Percentiles rank a stretch among this genome's conserved stretches.
These are phyloP conservation scores for Thraustochytrium sp. DNA, from an alignment of 352 stramenopile genomes.

Conservation along the genomic window DNA sequence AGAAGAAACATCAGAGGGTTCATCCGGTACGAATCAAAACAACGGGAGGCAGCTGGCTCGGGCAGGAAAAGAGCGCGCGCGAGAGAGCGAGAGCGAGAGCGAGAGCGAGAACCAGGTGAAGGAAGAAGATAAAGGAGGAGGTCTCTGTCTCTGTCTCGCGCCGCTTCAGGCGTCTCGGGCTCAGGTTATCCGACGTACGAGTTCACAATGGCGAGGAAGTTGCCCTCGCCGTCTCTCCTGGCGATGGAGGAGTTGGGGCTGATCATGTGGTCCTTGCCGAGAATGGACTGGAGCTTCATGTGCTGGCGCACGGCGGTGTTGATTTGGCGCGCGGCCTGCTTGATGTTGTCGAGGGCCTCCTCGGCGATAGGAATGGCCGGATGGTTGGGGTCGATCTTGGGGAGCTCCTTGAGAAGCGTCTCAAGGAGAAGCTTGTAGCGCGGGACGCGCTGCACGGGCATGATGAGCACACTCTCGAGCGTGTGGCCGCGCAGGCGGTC, in stretches of 20 bases:
- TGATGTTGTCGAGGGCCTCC: neutral
- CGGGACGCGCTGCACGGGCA: slow-evolving; percentile 80
- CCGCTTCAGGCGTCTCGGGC: neutral
- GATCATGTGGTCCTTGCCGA: slow-evolving; percentile 38
- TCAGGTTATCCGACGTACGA: slow-evolving; percentile 4
- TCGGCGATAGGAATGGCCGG: slow-evolving; percentile 1
- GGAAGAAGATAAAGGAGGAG: neutral
- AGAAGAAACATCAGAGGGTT: too few relatives aligned
- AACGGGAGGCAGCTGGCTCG: too few relatives aligned
- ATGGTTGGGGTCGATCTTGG: slow-evolving; percentile 58
- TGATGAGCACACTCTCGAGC: slow-evolving; percentile 64
- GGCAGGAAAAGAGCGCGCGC: too few relatives aligned
- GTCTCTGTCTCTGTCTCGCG: too few relatives aligned
- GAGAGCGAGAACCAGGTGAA: neutral
- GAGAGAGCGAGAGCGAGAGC: neutral
- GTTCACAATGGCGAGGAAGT: slow-evolving; percentile 35
- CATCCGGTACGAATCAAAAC: too few relatives aligned
- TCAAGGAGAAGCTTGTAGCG: slow-evolving; percentile 76
- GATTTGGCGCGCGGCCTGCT: neutral
- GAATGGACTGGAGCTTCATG: slow-evolving; percentile 29
- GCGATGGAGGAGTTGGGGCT: slow-evolving; percentile 36
- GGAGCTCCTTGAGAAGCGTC: slow-evolving; percentile 64
- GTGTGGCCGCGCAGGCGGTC: neutral
- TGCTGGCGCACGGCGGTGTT: slow-evolving; percentile 30
- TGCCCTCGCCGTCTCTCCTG: neutral